A percentile compares a stretch with the other conserved stretches of the same genome.
phyloP scores from a whole-genome alignment of 306 rosid genomes.

The Citrullus colocynthis region DNA sequence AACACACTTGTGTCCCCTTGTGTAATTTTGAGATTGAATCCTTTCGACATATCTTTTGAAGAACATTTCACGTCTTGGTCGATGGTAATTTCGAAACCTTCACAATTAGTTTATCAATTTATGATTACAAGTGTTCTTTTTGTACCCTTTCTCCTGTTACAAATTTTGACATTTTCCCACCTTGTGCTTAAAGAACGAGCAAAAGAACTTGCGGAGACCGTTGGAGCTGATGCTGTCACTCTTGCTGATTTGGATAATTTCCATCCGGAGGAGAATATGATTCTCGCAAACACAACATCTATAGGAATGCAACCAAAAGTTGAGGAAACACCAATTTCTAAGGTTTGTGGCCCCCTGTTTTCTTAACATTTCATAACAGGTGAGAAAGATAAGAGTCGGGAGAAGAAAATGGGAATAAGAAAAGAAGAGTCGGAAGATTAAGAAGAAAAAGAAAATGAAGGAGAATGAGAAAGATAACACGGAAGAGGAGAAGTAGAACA shows the following conservation, averaged over 20 bases:
- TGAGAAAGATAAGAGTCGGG: no score
- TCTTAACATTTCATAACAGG: no score
- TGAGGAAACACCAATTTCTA: constrained; percentile 66
- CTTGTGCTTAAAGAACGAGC: constrained; percentile 55
- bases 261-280: constrained; percentile 80
- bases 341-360: neutral
- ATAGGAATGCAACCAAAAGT: constrained; percentile 96
- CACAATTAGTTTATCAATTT: neutral
- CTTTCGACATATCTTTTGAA: neutral
- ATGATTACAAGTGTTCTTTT: neutral
- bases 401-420: no score
- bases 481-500: no score
- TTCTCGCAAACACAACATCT: constrained; percentile 91
- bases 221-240: constrained; percentile 77
- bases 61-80: neutral
- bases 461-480: no score
- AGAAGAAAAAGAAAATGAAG: no score
- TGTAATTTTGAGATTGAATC: neutral
- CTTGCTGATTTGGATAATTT: constrained; percentile 59
- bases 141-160: neutral
- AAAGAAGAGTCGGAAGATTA: no score
- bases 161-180: neutral
- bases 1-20: neutral
- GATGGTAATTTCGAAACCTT: neutral
- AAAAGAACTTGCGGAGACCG: constrained; percentile 54